Evolutionary conservation across 2,329 filamentous ascomycete species (phyloP).

Genomic region (Alternaria ethzedia): DNA sequence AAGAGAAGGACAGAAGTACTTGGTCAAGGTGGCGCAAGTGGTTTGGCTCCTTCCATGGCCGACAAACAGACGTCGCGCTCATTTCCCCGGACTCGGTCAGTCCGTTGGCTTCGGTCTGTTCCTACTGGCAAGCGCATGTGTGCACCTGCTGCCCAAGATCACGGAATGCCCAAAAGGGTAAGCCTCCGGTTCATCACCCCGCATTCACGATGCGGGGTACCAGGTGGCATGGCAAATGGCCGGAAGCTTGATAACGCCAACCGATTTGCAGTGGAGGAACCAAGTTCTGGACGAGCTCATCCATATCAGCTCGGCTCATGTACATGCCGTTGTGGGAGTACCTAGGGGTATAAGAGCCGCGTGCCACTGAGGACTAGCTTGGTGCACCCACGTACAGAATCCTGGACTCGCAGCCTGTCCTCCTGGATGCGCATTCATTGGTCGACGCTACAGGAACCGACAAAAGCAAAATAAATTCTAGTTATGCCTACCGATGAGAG

Average conservation of each 20-base stretch:
- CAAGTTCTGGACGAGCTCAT: neutral
- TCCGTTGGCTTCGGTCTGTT: neutral
- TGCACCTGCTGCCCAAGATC: conserved; percentile 1
- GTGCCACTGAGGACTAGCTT: neutral
- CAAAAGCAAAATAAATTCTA: neutral
- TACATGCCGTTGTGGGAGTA: neutral
- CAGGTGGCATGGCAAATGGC: neutral
- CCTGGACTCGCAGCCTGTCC: neutral
- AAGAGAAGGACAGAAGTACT: neutral
- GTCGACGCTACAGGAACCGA: neutral
- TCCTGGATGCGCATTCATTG: neutral
- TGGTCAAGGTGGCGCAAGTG: neutral
- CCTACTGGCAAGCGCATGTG: conserved; percentile 13
- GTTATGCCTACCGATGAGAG: neutral
- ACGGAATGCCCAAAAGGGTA: conserved; percentile 31
- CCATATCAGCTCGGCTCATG: neutral
- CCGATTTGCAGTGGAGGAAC: neutral
- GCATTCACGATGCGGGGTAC: conserved; percentile 28
- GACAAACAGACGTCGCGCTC: neutral
- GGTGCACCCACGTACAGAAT: neutral
- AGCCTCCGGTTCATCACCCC: conserved; percentile 29
- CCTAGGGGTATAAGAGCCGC: neutral
- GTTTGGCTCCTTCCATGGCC: neutral
- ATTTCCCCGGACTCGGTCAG: neutral
- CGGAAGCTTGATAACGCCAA: neutral